Base-by-base conservation (phyloP, 176 grass and related monocot species). In the Musa beccarii region DNA sequence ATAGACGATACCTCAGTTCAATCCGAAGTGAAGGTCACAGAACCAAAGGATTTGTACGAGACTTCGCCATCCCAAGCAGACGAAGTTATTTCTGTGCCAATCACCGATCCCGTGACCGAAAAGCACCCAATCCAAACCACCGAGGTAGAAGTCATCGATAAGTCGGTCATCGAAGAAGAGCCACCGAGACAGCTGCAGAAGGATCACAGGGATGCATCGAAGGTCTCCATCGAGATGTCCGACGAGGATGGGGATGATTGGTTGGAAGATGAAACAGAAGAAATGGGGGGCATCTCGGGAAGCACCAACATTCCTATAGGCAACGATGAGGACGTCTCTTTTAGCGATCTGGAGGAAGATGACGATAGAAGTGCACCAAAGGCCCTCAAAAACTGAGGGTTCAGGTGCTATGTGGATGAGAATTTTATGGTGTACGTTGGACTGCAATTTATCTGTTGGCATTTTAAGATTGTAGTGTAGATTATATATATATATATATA, bases 311-410 rank as follows among this genome's bases (percentile, higher is more conserved):
- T 89, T 72, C 86, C 85, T 19, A 81, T 89, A 56, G 84, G 20
- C 54, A 84, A 87, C 20, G 89, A 96, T 34, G 89, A 96, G 54
- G 89, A 87, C 65, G 65, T 96, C 54, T 96, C 92, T 12, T 96
- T 96, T 22, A 96, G 92, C 84, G 92, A 96, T 83, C 80, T 96
- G 49, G 92, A 96, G 80, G 92, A 96, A 53, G 87, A 93, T 1
- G 92, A 89, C 71, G 89, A 54, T 11, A 29, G 53, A 9, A 64
- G 2, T 56, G 24, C 53, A 74, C n/a, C 53, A 57, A 54, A 71
- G 12, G 9, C 69, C 49, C n/a, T 17, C 5, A 52, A 23, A 6
- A 51, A 51, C 52, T 65, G 63, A 65, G 34, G 34, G 34, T 43
- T 43, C 34, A 43, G 4, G 34, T 43, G 6, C 34, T 5, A 5